Base-by-base conservation (phyloP, 768 basidiomycete species). In the Leccinum disarticulatum region DNA sequence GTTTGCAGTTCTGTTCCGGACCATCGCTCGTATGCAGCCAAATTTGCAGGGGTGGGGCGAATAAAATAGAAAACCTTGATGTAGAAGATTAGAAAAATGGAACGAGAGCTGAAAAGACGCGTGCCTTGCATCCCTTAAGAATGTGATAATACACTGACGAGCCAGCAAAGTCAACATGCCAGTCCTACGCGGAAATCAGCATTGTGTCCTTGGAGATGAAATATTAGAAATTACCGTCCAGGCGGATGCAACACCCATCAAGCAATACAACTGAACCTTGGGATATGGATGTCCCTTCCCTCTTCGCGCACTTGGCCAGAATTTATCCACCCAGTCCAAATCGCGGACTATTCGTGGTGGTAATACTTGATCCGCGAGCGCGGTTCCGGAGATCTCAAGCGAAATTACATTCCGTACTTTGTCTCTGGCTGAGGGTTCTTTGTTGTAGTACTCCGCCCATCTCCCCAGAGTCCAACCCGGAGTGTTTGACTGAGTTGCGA, bases 81-180 rank as follows among this genome's bases (percentile, higher is more conserved):
- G 15, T 15, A 11, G 35, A 55, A 47, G 28, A 52, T 51, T 56
- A 52, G 46, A 51, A 61, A 41, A 52, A 38, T 25, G 35, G 5
- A 47, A 53, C 30, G 9, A 27, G 7, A 17, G 22, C 17, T 3
- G 19, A 54, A 54, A 4, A 41, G 48, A 14, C 43, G 28, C 77
- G 51, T 64, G 87, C 95, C 83, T 94, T 97, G 57, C 86, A 81
- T 28, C 95, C 95, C 47, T 79, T 82, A 19, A 97, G 80, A 60
- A 99, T 87, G 66, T 98, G 95, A 69, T 98, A 98, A 73, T 96
- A 98, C n/a, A 95, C 96, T 1, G 91, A 96, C 2, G 92, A 95
- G 1, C 95, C 97, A 22, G 96, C 96, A 70, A 99, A 98, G 76
- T 99, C 97, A 60, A 98, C 80, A 68, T 99, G 96, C 97, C 95